Conservation (phyloP, 2,329 filamentous ascomycete genomes). For the Cryphonectria parasitica region DNA sequence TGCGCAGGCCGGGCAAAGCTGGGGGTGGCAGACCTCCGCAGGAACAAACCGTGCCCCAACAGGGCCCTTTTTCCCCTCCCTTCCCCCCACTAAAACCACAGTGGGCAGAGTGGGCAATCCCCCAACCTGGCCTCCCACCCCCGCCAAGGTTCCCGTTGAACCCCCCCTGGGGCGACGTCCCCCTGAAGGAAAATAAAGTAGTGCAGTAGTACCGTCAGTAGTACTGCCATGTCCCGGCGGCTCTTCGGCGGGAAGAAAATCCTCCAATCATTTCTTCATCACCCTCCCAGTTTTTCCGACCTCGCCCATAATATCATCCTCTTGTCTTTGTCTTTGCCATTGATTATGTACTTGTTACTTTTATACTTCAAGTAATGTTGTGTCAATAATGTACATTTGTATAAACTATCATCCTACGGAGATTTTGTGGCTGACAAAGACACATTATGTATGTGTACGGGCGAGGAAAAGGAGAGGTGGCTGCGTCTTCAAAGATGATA, state of each 20-base stretch:
- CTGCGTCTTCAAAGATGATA: too few relatives aligned
- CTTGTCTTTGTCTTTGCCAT: background rate
- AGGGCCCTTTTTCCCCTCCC: background rate
- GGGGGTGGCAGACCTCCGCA: slow-evolving; percentile 15
- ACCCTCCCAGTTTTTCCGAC: background rate
- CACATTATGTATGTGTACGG: too few relatives aligned
- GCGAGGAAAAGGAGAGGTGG: too few relatives aligned
- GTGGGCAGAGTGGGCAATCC: too few relatives aligned
- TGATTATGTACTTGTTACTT: background rate
- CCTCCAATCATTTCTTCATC: slow-evolving; percentile 7
- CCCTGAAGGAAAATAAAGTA: background rate
- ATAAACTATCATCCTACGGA: background rate
- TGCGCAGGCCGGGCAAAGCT: background rate
- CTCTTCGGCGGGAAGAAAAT: slow-evolving; percentile 10
- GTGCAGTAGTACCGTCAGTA: too few relatives aligned
- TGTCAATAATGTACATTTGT: too few relatives aligned
- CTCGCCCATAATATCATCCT: background rate
- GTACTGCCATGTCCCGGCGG: background rate
- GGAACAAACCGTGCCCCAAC: background rate
- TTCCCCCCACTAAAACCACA: background rate
- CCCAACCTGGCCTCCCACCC: background rate
- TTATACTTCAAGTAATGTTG: too few relatives aligned
- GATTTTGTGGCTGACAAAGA: too few relatives aligned
- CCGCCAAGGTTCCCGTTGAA: background rate
- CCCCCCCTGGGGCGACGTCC: background rate